Base-by-base conservation (phyloP, 352 stramenopile species). In the Globisporangium canariense region DNA sequence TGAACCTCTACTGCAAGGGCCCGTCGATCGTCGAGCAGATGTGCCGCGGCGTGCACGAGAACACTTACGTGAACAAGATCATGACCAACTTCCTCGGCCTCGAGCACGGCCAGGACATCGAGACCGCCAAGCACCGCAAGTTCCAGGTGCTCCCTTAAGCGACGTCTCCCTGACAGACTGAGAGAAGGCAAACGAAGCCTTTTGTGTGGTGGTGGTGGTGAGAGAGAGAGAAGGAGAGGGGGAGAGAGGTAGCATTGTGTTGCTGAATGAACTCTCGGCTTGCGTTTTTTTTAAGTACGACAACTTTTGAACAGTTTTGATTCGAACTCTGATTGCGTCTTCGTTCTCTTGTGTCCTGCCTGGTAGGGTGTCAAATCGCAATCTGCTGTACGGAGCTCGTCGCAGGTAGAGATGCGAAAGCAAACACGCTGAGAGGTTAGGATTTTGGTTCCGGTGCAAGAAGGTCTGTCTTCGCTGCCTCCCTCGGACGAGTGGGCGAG, bases 1-100 rank as follows among this genome's bases (percentile, higher is more conserved):
- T 90, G 38, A 86, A 88, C 67, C 65, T 90, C 34, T 86, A 90
- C 77, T 90, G 81, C 75, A 84, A 84, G 64, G 81, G 81, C 13
- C 81, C 81, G 3, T 62, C 56, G 1, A 61, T 86, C 20, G 78
- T 90, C 18, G 74, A 83, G 63, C 76, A 77, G 50, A 78, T 87
- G 69, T 90, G 81, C 71, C 79, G 82, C 65, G 81, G 81, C 30
- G 68, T 84, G 25, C 77, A 89, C 62, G 71, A 90, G 66, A 90
- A 90, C 69, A 78, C 65, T 43, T 83, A 89, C 63, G 58, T 90
- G 63, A 90, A 90, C 76, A 86, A 86, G 69, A 70, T 90, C 58
- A 89, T 90, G 76, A 83, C 79, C 51, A 86, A 77, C 64, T 90
- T 77, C 69, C 72, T 90, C 20, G 78, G 81, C 53, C 64, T 90